Conservation (phyloP, 2,329 filamentous ascomycete species). For the Colletotrichum chlorophyti region DNA sequence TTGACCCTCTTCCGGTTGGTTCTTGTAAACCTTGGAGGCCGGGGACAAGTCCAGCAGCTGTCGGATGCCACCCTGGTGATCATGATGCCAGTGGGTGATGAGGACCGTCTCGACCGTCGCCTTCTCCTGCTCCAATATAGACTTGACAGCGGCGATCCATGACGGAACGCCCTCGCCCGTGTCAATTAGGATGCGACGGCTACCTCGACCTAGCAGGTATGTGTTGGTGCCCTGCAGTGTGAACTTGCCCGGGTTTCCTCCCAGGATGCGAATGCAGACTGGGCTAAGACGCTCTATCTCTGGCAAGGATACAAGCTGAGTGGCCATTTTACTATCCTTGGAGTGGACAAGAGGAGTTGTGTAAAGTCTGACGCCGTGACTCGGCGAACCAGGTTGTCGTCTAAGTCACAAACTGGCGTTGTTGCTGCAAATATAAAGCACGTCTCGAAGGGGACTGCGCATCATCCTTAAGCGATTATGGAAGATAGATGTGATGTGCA, state of each 20-base stretch:
- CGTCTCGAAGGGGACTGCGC: not conserved
- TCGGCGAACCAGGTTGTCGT: not conserved
- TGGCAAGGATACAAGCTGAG: constrained; percentile 68
- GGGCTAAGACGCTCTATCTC: constrained; percentile 81
- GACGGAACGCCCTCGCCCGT: constrained; percentile 81
- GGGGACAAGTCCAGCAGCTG: constrained; percentile 73
- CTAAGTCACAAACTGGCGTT: constrained; percentile 9
- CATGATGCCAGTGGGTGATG: constrained; percentile 91
- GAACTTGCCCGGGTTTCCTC: constrained; percentile 88
- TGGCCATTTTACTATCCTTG: constrained; percentile 56
- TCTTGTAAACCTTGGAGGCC: constrained; percentile 69
- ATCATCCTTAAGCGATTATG: constrained; percentile 9
- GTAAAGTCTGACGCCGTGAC: not conserved
- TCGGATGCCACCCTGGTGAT: constrained; percentile 80
- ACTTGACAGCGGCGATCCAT: constrained; percentile 74
- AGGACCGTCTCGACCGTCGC: constrained; percentile 74
- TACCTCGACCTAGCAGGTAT: constrained; percentile 84
- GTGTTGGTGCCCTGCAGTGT: constrained; percentile 87
- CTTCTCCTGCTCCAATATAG: constrained; percentile 70
- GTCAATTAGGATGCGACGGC: constrained; percentile 80
- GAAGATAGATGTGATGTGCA: not conserved
- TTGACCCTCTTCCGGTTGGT: constrained; percentile 61
- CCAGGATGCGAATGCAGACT: constrained; percentile 82
- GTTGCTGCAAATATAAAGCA: not conserved
- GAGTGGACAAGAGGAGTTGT: not conserved